A percentile compares a stretch with the other conserved stretches of the same genome.
phyloP scores from a whole-genome alignment of 371 early-diverging fungal genomes.

The Actinomortierella wolfii region DNA sequence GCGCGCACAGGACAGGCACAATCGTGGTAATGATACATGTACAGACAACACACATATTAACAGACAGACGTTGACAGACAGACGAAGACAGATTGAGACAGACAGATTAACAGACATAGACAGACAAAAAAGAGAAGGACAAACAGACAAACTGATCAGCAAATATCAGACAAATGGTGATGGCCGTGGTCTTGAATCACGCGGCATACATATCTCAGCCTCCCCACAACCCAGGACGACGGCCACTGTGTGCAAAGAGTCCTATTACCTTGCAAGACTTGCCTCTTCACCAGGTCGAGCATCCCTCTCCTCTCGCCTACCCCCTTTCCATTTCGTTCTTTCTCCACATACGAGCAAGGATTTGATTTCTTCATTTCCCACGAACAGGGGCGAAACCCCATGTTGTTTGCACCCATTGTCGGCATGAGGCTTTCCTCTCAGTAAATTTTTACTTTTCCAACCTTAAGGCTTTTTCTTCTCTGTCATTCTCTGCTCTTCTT shows the following conservation, averaged over 20 bases:
- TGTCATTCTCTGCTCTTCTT: background rate
- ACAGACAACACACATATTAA: slow-evolving; percentile 8
- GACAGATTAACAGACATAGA: slow-evolving; percentile 24
- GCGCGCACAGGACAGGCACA: background rate
- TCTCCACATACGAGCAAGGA: background rate
- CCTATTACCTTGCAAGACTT: no score
- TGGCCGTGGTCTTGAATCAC: no score
- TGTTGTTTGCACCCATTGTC: background rate
- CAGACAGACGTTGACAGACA: slow-evolving; percentile 4
- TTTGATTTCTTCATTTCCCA: slow-evolving; percentile 8
- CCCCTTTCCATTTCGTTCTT: no score
- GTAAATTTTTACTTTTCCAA: background rate
- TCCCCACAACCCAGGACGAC: no score
- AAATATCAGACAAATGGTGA: no score
- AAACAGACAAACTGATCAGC: background rate
- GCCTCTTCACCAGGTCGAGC: no score
- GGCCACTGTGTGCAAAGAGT: no score
- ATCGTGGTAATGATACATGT: background rate
- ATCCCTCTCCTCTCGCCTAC: no score
- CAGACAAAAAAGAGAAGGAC: background rate
- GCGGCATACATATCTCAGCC: no score
- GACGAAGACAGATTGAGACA: slow-evolving; percentile 10
- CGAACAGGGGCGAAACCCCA: slow-evolving; percentile 5
- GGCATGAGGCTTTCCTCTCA: background rate
- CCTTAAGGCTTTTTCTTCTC: background rate